These are phyloP conservation scores for Plectosphaerella plurivora DNA, from an alignment of 2,329 filamentous ascomycete species.

Conservation along the genomic window DNA sequence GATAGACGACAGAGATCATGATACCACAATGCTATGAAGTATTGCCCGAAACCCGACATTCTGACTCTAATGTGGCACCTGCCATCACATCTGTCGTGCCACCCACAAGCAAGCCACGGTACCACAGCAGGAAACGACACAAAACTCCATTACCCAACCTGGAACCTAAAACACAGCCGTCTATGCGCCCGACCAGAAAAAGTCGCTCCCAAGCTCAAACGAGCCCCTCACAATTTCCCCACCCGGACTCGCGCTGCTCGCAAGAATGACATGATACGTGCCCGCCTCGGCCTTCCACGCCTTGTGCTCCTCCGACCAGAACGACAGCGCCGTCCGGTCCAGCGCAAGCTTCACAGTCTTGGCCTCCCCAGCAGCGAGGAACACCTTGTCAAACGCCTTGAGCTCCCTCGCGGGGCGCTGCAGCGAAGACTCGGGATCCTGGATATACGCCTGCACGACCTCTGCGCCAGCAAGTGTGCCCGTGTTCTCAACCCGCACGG, in stretches of 20 bases:
- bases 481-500: conserved; percentile 41
- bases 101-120: too few species aligned
- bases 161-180: background rate
- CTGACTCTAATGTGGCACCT: too few species aligned
- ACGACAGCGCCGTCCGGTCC: conserved; percentile 1
- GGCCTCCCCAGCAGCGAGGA: conserved; percentile 27
- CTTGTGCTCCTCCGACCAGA: background rate
- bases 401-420: conserved; percentile 43
- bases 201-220: background rate
- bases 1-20: too few species aligned
- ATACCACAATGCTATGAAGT: too few species aligned
- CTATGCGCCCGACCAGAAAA: background rate
- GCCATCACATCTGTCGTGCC: too few species aligned
- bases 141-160: too few species aligned
- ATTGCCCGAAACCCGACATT: too few species aligned
- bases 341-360: conserved; percentile 14
- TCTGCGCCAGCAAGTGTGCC: conserved; percentile 18
- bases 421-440: conserved; percentile 31
- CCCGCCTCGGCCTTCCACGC: background rate
- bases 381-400: conserved; percentile 38
- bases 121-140: too few species aligned
- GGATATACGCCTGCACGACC: conserved; percentile 24
- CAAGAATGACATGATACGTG: background rate
- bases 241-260: background rate
- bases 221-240: background rate